Evolutionary conservation across 2,329 filamentous ascomycete species (phyloP).

Genomic region (Colletotrichum lentis): DNA sequence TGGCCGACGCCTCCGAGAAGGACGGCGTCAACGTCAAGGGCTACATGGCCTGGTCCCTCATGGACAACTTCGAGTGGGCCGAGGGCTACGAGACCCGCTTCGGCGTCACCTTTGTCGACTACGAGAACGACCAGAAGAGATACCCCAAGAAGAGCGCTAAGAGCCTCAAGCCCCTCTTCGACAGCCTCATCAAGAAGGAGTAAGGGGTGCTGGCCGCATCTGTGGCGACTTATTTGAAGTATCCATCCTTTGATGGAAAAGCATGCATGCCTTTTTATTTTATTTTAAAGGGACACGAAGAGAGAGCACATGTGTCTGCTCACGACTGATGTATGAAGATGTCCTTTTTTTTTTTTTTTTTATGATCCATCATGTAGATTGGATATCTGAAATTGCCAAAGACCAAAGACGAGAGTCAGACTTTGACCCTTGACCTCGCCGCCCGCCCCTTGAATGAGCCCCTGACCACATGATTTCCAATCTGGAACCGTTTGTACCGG

Average conservation of each 20-base stretch:
- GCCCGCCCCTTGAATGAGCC: neutral
- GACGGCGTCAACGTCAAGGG: constrained; percentile 82
- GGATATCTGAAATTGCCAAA: neutral
- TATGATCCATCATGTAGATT: constrained; percentile 16
- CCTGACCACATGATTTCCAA: neutral
- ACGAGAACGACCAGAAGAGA: constrained; percentile 78
- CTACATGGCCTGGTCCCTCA: constrained; percentile 86
- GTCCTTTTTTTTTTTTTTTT: neutral
- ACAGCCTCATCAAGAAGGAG: constrained; percentile 72
- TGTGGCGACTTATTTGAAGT: neutral
- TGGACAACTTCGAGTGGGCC: constrained; percentile 95
- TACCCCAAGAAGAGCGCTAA: constrained; percentile 85
- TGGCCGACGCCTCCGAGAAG: constrained; percentile 74
- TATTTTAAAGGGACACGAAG: constrained; percentile 1
- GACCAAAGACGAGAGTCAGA: neutral
- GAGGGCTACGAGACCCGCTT: constrained; percentile 89
- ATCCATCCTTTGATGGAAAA: constrained; percentile 9
- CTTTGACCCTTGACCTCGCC: neutral
- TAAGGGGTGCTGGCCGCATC: constrained; percentile 41
- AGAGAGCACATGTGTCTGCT: constrained; percentile 7
- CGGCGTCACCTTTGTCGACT: constrained; percentile 85
- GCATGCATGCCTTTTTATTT: constrained; percentile 14
- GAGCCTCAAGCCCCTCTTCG: constrained; percentile 75
- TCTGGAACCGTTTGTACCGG: too few relatives aligned
- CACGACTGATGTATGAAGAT: constrained; percentile 28